phyloP scores from a whole-genome alignment of 2,329 filamentous ascomycete genomes.

The Zalaria obscura region DNA sequence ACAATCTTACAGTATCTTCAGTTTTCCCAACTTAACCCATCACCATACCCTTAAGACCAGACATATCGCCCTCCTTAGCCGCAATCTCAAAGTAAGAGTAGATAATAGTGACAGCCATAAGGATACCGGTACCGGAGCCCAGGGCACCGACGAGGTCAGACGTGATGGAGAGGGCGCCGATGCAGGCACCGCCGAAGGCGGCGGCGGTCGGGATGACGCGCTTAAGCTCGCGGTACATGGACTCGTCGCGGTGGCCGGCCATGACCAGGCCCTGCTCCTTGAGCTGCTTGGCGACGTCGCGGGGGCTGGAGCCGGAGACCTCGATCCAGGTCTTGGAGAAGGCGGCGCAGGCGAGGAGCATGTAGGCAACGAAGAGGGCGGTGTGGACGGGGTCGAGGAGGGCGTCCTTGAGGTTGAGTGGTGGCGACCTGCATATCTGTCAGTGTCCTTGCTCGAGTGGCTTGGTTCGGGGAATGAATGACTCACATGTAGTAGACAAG shows the following conservation, averaged over 20 bases:
- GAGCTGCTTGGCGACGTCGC: slow-evolving; percentile 97
- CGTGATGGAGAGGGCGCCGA: slow-evolving; percentile 89
- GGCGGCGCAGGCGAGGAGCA: slow-evolving; percentile 92
- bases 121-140: slow-evolving; percentile 91
- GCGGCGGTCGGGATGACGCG: slow-evolving; percentile 96
- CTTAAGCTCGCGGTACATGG: slow-evolving; percentile 99
- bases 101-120: slow-evolving; percentile 97
- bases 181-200: slow-evolving; percentile 96
- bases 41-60: slow-evolving; percentile 57
- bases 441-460: neutral
- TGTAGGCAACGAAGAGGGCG: slow-evolving; percentile 87
- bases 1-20: neutral
- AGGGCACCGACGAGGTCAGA: slow-evolving; percentile 93
- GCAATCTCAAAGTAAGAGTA: slow-evolving; percentile 99
- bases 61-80: slow-evolving; percentile 93
- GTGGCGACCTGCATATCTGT: slow-evolving; percentile 37
- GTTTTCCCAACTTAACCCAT: slow-evolving; percentile 26
- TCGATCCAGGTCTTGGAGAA: slow-evolving; percentile 99
- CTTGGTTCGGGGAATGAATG: too few species aligned
- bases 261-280: slow-evolving; percentile 99
- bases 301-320: slow-evolving; percentile 91
- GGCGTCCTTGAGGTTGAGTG: slow-evolving; percentile 93
- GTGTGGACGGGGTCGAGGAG: slow-evolving; percentile 96
- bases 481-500: slow-evolving; percentile 97
- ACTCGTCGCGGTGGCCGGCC: slow-evolving; percentile 98